Evolutionary conservation across 2,329 filamentous ascomycete species (phyloP).

Genomic region (Amauroascus niger): DNA sequence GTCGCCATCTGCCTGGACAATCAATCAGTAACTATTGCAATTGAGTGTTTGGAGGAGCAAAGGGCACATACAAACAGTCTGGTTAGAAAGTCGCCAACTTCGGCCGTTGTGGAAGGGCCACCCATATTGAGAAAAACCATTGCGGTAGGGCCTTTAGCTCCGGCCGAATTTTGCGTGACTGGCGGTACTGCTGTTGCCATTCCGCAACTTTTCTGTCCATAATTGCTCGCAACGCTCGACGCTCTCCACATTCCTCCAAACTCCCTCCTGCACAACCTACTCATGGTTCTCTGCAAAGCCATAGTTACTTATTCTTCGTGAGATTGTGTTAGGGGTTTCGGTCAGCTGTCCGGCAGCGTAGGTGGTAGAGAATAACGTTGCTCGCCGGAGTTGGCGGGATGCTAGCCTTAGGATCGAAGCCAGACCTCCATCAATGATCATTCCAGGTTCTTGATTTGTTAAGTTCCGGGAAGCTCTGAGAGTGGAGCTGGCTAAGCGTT

Average conservation of each 20-base stretch:
- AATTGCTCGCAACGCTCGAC: neutral
- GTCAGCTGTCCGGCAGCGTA: neutral
- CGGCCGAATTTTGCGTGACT: constrained; percentile 65
- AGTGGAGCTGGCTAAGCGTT: neutral
- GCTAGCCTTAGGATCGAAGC: no score
- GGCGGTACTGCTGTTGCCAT: constrained; percentile 59
- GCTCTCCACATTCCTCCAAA: constrained; percentile 4
- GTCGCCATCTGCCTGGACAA: constrained; percentile 69
- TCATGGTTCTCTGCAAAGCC: constrained; percentile 12
- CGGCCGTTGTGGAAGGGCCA: constrained; percentile 74
- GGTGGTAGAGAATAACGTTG: neutral
- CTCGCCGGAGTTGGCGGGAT: no score
- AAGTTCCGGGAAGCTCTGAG: neutral
- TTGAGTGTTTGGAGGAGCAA: neutral
- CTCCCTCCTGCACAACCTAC: constrained; percentile 5
- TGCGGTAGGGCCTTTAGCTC: constrained; percentile 72
- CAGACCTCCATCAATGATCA: no score
- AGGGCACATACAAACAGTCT: constrained; percentile 67
- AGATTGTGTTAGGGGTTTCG: neutral
- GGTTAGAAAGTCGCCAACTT: constrained; percentile 83
- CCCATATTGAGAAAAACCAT: constrained; percentile 99
- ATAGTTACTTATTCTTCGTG: constrained; percentile 4
- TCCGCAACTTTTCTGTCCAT: constrained; percentile 19
- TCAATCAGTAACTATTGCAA: neutral
- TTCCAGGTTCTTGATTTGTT: no score